Evolutionary conservation across 2,329 filamentous ascomycete species (phyloP).

Genomic region (Penicillium polonicum): DNA sequence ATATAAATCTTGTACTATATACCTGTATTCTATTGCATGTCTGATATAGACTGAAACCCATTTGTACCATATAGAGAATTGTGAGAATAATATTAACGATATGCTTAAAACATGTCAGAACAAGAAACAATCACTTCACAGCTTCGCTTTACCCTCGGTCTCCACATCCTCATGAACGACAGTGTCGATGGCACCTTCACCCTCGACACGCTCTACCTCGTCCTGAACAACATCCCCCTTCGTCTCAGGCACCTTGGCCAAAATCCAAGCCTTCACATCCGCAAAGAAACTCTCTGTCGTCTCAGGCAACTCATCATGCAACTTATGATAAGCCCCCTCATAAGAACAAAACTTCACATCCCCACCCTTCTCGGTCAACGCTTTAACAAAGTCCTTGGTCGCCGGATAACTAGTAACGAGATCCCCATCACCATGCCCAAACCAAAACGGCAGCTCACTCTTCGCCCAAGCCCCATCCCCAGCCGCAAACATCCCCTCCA

Average conservation of each 20-base stretch:
- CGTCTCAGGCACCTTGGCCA: constrained; percentile 32
- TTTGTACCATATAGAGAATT: constrained; percentile 8
- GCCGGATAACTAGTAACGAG: constrained; percentile 65
- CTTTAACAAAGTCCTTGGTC: constrained; percentile 63
- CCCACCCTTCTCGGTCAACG: constrained; percentile 60
- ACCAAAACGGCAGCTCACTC: constrained; percentile 60
- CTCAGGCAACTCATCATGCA: constrained; percentile 33
- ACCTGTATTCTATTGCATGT: constrained; percentile 12
- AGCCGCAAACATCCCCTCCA: constrained; percentile 51
- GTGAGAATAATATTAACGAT: background rate
- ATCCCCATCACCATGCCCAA: constrained; percentile 77
- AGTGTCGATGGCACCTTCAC: background rate
- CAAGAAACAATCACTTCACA: constrained; percentile 2
- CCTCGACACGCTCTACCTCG: background rate
- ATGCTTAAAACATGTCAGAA: background rate
- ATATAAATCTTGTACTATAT: constrained; percentile 10
- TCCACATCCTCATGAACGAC: background rate
- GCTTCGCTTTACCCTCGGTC: constrained; percentile 5
- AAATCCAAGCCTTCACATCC: constrained; percentile 67
- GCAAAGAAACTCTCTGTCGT: constrained; percentile 44
- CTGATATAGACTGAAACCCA: constrained; percentile 2
- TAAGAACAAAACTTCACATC: constrained; percentile 74
- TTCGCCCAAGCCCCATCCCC: constrained; percentile 28
- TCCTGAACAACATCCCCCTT: background rate
- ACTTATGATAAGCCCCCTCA: constrained; percentile 74